phyloP scores from a whole-genome alignment of 805 yeast genomes.

The Blastobotrys peoriensis region DNA sequence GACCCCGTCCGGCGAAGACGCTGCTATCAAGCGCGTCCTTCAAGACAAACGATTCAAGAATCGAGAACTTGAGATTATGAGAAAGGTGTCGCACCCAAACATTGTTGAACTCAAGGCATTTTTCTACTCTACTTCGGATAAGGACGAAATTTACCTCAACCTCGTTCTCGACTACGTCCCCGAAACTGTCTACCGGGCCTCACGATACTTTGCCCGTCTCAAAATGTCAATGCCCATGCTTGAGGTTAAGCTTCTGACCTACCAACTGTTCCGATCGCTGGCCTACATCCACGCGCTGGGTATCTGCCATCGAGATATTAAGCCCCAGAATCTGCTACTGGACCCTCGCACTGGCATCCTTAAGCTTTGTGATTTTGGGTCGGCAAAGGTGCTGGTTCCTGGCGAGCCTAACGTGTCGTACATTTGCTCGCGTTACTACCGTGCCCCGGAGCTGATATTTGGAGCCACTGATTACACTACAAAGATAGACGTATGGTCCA shows the following conservation, averaged over 20 bases:
- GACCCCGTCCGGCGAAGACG: slow-evolving; percentile 65
- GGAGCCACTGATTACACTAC: slow-evolving; percentile 97
- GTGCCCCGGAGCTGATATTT: slow-evolving; percentile 96
- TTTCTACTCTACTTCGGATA: slow-evolving; percentile 70
- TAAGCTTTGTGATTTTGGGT: slow-evolving; percentile 93
- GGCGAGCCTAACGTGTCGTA: slow-evolving; percentile 92
- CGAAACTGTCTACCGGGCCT: slow-evolving; percentile 89
- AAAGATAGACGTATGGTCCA: slow-evolving; percentile 92
- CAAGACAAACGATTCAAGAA: slow-evolving; percentile 94
- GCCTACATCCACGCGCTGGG: slow-evolving; percentile 66
- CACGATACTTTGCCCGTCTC: slow-evolving; percentile 56
- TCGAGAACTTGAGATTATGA: slow-evolving; percentile 96
- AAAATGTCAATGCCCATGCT: slow-evolving; percentile 77
- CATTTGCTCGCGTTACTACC: slow-evolving; percentile 91
- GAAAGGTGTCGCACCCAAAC: slow-evolving; percentile 76
- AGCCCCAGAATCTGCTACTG: slow-evolving; percentile 82
- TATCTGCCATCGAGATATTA: slow-evolving; percentile 88
- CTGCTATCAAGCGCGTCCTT: slow-evolving; percentile 93
- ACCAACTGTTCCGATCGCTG: slow-evolving; percentile 68
- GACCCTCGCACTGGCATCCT: slow-evolving; percentile 80
- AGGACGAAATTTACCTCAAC: slow-evolving; percentile 79
- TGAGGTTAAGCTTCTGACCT: slow-evolving; percentile 86
- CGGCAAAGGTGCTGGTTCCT: slow-evolving; percentile 86
- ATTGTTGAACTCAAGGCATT: slow-evolving; percentile 83
- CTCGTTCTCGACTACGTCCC: slow-evolving; percentile 89